These are phyloP conservation scores for Quercus suber DNA, from an alignment of 306 rosid species.

Conservation along the genomic window DNA sequence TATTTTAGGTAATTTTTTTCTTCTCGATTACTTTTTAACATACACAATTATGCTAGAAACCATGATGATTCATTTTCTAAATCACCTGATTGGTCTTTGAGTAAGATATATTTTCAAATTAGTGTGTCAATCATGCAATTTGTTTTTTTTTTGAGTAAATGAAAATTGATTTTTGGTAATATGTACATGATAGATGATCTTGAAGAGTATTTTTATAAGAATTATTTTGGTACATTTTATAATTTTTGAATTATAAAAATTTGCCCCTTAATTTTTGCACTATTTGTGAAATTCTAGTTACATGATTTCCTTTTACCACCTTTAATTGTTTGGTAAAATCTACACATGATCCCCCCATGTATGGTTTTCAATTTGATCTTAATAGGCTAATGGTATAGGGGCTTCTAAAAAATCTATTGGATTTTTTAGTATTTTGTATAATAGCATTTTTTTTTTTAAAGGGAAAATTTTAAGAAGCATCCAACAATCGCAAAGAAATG, in stretches of 20 bases:
- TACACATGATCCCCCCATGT: neutral
- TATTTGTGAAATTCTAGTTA: neutral
- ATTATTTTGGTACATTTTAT: neutral
- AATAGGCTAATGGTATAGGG: neutral
- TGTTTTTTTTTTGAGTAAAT: neutral
- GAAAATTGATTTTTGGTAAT: neutral
- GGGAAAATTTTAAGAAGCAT: neutral
- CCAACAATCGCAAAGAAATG: neutral
- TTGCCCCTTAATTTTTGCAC: neutral
- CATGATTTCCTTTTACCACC: neutral
- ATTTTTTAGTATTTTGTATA: neutral
- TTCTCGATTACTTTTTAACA: neutral
- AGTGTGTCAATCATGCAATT: neutral
- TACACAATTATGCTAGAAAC: neutral
- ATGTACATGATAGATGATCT: neutral
- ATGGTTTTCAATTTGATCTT: neutral
- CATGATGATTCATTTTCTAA: neutral
- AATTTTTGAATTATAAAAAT: neutral
- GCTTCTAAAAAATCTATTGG: neutral
- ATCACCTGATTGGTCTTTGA: neutral
- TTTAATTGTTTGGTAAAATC: neutral
- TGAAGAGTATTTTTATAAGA: neutral
- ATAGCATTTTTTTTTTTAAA: neutral
- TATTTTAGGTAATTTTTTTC: slow-evolving; percentile 9
- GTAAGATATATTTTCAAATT: neutral